A percentile compares a stretch with the other conserved stretches of the same genome.
phyloP scores from a whole-genome alignment of 441 rosid species.

The Pelargonium australe region DNA sequence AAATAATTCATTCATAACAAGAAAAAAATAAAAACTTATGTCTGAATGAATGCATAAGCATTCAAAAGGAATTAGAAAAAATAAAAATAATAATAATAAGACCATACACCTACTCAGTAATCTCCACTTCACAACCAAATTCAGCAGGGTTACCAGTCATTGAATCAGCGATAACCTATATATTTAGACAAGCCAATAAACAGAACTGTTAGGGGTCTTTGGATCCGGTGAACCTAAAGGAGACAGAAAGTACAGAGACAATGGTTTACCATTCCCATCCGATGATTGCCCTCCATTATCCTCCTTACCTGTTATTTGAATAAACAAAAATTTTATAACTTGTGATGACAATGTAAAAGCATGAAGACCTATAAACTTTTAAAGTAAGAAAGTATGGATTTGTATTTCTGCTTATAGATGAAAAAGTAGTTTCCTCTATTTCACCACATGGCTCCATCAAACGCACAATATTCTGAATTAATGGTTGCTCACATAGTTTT shows the following conservation, averaged over 20 bases:
- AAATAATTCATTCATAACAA: slow-evolving; percentile 6
- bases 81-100: slow-evolving; percentile 16
- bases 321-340: neutral
- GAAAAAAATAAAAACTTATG: neutral
- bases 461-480: neutral
- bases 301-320: slow-evolving; percentile 69
- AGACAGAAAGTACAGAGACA: slow-evolving; percentile 18
- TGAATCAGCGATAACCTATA: slow-evolving; percentile 69
- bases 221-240: slow-evolving; percentile 2
- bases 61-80: neutral
- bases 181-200: slow-evolving; percentile 16
- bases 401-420: neutral
- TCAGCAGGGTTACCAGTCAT: slow-evolving; percentile 61
- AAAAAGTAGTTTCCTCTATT: neutral
- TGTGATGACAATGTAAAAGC: neutral
- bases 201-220: slow-evolving; percentile 16
- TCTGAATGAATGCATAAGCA: neutral
- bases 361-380: neutral
- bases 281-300: slow-evolving; percentile 92
- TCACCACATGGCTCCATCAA: neutral
- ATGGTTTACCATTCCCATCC: slow-evolving; percentile 88
- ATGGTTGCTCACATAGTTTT: neutral
- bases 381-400: neutral
- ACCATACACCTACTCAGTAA: slow-evolving; percentile 66
- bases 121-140: slow-evolving; percentile 94